Conservation (phyloP, 371 early-diverging fungal species). For the Cokeromyces recurvatus region DNA sequence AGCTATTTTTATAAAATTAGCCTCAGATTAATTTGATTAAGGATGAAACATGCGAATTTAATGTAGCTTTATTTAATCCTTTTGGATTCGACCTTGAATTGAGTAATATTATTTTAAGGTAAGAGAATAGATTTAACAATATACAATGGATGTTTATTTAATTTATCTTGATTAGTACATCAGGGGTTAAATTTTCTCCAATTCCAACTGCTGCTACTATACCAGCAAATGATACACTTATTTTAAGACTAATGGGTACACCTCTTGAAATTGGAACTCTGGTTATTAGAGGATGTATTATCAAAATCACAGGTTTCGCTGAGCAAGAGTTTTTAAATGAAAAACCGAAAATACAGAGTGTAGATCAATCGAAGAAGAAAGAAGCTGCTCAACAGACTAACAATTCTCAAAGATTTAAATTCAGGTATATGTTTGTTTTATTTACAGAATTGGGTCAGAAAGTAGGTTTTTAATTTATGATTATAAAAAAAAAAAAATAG, state of each 20-base stretch:
- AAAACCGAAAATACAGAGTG: conserved; percentile 29
- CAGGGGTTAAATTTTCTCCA: conserved; percentile 61
- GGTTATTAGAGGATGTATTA: conserved; percentile 64
- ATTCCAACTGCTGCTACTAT: conserved; percentile 57
- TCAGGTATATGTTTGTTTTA: background rate
- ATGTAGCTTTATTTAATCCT: conserved; percentile 70
- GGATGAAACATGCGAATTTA: conserved; percentile 67
- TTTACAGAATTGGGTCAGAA: background rate
- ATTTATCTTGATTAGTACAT: conserved; percentile 36
- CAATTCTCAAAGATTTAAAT: conserved; percentile 17
- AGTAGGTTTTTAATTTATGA: background rate
- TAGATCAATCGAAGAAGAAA: conserved; percentile 9
- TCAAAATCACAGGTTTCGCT: conserved; percentile 68
- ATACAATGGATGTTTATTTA: background rate
- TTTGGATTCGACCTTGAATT: conserved; percentile 79
- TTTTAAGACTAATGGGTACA: conserved; percentile 61
- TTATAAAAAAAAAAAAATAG: too few species aligned
- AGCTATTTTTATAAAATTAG: background rate
- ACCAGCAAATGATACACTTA: conserved; percentile 60
- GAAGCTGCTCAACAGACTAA: background rate
- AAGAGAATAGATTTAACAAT: too few species aligned
- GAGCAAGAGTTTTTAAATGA: conserved; percentile 66
- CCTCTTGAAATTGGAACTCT: conserved; percentile 66
- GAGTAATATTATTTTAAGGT: conserved; percentile 62
- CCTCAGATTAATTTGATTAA: conserved; percentile 47